These are phyloP conservation scores for Aspergillus quadricinctus DNA, from an alignment of 2,329 filamentous ascomycete genomes.

Conservation along the genomic window DNA sequence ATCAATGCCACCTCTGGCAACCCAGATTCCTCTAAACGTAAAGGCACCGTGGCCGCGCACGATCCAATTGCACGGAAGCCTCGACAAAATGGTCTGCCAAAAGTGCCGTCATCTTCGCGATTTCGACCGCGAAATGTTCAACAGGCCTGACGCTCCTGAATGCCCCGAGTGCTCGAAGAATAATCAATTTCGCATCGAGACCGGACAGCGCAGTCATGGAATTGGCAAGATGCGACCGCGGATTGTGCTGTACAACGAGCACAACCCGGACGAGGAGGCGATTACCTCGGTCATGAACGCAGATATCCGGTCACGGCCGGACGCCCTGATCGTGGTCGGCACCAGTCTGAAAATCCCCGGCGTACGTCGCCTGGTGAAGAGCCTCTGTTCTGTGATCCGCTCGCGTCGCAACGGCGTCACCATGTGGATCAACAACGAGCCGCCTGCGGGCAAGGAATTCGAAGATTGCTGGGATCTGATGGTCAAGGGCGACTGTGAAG, in stretches of 20 bases:
- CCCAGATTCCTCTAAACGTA: conserved; percentile 71
- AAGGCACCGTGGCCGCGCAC: conserved; percentile 93
- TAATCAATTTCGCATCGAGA: conserved; percentile 71
- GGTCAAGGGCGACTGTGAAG: conserved; percentile 80
- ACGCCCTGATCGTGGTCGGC: conserved; percentile 90
- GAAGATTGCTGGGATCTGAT: conserved; percentile 92
- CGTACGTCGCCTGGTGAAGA: conserved; percentile 80
- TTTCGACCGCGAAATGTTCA: conserved; percentile 75
- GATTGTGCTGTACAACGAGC: conserved; percentile 96
- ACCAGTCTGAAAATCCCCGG: conserved; percentile 95
- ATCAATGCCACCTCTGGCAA: conserved; percentile 71
- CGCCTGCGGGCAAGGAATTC: conserved; percentile 76
- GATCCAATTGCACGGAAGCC: conserved; percentile 86
- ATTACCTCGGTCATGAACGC: conserved; percentile 87
- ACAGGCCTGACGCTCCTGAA: conserved; percentile 75
- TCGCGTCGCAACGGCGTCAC: conserved; percentile 73
- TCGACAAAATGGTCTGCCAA: conserved; percentile 94
- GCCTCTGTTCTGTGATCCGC: conserved; percentile 84
- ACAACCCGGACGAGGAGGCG: conserved; percentile 92
- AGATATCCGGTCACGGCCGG: conserved; percentile 78
- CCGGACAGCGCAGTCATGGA: conserved; percentile 87
- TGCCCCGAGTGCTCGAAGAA: conserved; percentile 70
- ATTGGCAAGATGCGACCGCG: conserved; percentile 84
- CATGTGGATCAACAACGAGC: conserved; percentile 90
- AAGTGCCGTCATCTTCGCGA: conserved; percentile 77